phyloP scores from a whole-genome alignment of 2,329 filamentous ascomycete species.

The Epichloe gansuensis region DNA sequence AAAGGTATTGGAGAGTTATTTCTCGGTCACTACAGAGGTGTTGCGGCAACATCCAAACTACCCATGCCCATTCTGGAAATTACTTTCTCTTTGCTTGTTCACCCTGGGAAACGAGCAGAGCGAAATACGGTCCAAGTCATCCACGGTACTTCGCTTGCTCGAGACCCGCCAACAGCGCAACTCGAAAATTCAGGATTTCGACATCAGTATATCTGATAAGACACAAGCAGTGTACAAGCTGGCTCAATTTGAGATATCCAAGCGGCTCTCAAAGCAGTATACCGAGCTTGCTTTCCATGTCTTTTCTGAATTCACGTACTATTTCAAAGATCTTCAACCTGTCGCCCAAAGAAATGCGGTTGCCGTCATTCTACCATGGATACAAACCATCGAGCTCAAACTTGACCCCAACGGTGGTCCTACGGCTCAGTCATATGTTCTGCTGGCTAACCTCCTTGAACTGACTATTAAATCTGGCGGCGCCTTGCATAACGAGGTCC shows the following conservation, averaged over 20 bases:
- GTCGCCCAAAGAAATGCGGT: constrained; percentile 87
- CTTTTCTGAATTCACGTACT: constrained; percentile 88
- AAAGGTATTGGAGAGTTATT: constrained; percentile 89
- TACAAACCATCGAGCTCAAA: constrained; percentile 85
- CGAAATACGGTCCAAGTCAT: constrained; percentile 78
- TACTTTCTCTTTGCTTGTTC: constrained; percentile 77
- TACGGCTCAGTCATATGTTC: constrained; percentile 83
- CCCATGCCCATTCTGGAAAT: constrained; percentile 77
- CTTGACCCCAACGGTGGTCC: constrained; percentile 85
- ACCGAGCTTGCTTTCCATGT: constrained; percentile 82
- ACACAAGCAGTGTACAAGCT: constrained; percentile 96
- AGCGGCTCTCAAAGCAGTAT: constrained; percentile 76
- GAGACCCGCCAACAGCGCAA: constrained; percentile 68
- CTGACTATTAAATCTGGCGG: constrained; percentile 89
- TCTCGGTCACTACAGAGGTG: constrained; percentile 80
- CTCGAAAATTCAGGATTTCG: constrained; percentile 90
- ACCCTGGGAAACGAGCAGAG: constrained; percentile 87
- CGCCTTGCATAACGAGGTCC: constrained; percentile 87
- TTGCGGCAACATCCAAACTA: constrained; percentile 74
- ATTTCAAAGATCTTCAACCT: constrained; percentile 77
- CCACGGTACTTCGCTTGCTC: constrained; percentile 63
- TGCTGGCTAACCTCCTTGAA: constrained; percentile 87
- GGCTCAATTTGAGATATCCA: constrained; percentile 93
- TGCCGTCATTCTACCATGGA: constrained; percentile 88
- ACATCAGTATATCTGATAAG: constrained; percentile 97